Evolutionary conservation across 1,284 basidiomycete genomes (phyloP), one percentile per base, ranked within the genome.

Genomic region (Sparassis latifolia): DNA sequence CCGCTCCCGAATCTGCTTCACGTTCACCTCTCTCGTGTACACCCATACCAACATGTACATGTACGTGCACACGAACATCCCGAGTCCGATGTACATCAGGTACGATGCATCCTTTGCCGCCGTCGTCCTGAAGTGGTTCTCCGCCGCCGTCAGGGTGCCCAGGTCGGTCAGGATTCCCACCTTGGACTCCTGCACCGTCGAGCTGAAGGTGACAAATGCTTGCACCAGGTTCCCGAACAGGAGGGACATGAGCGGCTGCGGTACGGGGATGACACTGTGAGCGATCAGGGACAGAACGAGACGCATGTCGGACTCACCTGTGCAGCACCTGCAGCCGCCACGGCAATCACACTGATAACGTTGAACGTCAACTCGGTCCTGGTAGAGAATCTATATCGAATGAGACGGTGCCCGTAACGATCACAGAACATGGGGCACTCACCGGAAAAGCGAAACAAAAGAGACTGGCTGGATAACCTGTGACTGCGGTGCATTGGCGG

Each of bases 31-130:
- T 20, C 85, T 92, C 0, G 92, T 94, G 65, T 89, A 89, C 51
- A 89, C 84, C 90, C 91, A 98, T 42, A 82, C 75, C 56, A 77
- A 76, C 91, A 93, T 95, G 73, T 92, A 97, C 3, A 73, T 57
- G 67, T 78, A 87, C 2, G 84, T 87, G 63, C 74, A 80, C 20
- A 76, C 58, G 49, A 89, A 79, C 74, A 86, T 80, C 27, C 73
- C 86, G 49, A 84, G 44, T 55, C 84, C 83, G 55, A 94, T 89
- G 59, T 72, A 75, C 20, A 77, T 75, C 51, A 91, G 70, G 59
- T 84, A 84, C 4, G 73, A 71, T 0, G 89, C 85, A 66, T 86
- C 78, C 4, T 59, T 52, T 0, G 80, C 69, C 28, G 87, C 76
- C 4, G 59, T 57, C n/a, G 60, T 61, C 44, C 80, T 74, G 67